Conservation (phyloP, 2,329 filamentous ascomycete genomes). For the Alternaria burnsii region DNA sequence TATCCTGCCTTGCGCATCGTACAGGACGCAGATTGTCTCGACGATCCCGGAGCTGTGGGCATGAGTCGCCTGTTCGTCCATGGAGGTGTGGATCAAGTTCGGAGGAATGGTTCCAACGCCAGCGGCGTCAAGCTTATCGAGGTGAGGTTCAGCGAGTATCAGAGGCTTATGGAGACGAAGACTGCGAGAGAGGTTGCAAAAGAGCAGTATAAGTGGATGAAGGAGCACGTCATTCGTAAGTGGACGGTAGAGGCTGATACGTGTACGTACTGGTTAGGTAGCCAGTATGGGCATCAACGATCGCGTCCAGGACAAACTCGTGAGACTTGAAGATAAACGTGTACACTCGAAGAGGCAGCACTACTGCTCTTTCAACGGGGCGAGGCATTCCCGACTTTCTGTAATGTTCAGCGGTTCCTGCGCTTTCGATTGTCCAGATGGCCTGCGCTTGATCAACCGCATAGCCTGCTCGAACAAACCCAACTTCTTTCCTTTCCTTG, state of each 20-base stretch:
- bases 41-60: neutral
- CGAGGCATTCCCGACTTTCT: neutral
- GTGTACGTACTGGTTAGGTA: neutral
- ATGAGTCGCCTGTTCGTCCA: neutral
- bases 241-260: neutral
- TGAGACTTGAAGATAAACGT: neutral
- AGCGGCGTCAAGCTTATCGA: neutral
- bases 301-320: neutral
- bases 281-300: neutral
- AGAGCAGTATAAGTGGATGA: neutral
- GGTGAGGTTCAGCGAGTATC: neutral
- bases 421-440: neutral
- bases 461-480: neutral
- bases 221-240: neutral
- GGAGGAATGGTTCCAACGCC: too few relatives aligned
- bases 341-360: neutral
- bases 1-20: neutral
- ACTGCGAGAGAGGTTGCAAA: neutral
- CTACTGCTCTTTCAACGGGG: neutral
- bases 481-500: neutral
- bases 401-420: neutral
- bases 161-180: neutral
- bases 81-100: neutral
- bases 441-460: neutral
- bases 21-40: constrained; percentile 1